A percentile compares a stretch with the other conserved stretches of the same genome.
Conservation (phyloP, 768 basidiomycete species). For the Podaxis carcinomalis region DNA sequence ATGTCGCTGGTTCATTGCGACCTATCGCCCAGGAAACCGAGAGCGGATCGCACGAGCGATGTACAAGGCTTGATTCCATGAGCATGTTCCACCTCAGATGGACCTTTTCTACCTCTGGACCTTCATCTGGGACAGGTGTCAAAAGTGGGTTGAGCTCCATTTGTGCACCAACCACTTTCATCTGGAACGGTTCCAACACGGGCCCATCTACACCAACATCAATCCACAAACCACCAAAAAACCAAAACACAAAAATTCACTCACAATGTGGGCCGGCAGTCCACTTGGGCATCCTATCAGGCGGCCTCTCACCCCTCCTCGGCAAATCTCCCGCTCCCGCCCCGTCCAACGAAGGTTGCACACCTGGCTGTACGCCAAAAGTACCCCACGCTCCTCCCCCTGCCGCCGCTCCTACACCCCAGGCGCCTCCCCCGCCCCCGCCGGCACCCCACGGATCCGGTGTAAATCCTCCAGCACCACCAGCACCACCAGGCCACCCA, state of each 20-base stretch:
- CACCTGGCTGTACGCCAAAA: background rate
- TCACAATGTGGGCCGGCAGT: constrained; percentile 10
- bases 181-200: constrained; percentile 59
- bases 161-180: constrained; percentile 42
- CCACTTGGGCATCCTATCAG: constrained; percentile 7
- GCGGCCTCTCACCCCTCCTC: background rate
- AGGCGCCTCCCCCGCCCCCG: background rate
- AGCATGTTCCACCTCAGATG: constrained; percentile 76
- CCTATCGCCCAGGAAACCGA: constrained; percentile 66
- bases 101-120: constrained; percentile 35
- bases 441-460: background rate
- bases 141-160: constrained; percentile 62
- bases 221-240: background rate
- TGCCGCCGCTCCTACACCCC: background rate
- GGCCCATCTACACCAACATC: constrained; percentile 32
- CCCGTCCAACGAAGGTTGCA: background rate
- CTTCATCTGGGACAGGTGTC: constrained; percentile 35
- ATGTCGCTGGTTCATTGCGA: constrained; percentile 64
- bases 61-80: constrained; percentile 54
- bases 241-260: background rate
- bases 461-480: background rate
- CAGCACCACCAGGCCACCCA: background rate
- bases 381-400: background rate
- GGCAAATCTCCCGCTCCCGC: background rate
- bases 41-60: constrained; percentile 55